phyloP scores from a whole-genome alignment of 768 basidiomycete species.

The Boletus reticulatus region DNA sequence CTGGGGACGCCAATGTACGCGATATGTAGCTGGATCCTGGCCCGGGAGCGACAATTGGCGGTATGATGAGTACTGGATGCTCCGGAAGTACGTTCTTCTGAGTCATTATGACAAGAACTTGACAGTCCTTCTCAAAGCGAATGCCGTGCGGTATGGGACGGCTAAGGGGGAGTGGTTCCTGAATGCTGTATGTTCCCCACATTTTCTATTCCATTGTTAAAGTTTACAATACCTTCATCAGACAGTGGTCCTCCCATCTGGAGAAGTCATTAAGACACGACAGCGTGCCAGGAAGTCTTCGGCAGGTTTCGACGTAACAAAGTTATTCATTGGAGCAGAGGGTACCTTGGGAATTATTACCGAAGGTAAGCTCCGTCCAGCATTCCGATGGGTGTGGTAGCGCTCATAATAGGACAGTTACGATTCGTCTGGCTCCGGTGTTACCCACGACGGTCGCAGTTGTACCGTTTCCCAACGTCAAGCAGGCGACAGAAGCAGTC shows the following conservation, averaged over 20 bases:
- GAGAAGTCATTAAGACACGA: conserved; percentile 89
- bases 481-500: conserved; percentile 71
- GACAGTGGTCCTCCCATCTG: conserved; percentile 88
- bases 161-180: conserved; percentile 91
- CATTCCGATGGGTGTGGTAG: neutral
- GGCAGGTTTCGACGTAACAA: conserved; percentile 83
- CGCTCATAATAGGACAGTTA: conserved; percentile 44
- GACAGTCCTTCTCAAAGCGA: conserved; percentile 39
- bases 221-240: conserved; percentile 24
- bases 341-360: conserved; percentile 87
- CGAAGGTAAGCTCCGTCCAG: conserved; percentile 49
- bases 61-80: conserved; percentile 86
- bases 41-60: conserved; percentile 79
- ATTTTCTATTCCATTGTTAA: conserved; percentile 1
- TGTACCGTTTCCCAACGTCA: conserved; percentile 76
- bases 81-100: conserved; percentile 60
- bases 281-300: conserved; percentile 77
- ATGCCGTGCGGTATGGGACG: conserved; percentile 84
- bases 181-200: conserved; percentile 55
- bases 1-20: neutral
- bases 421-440: conserved; percentile 76
- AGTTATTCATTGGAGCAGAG: conserved; percentile 83
- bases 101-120: conserved; percentile 14
- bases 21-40: conserved; percentile 64
- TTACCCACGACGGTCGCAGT: conserved; percentile 82